Percentiles rank a stretch among this genome's conserved stretches.
These are phyloP conservation scores for Saccharomyces hybrid DNA, from an alignment of 1,139 yeast species.

Conservation along the genomic window DNA sequence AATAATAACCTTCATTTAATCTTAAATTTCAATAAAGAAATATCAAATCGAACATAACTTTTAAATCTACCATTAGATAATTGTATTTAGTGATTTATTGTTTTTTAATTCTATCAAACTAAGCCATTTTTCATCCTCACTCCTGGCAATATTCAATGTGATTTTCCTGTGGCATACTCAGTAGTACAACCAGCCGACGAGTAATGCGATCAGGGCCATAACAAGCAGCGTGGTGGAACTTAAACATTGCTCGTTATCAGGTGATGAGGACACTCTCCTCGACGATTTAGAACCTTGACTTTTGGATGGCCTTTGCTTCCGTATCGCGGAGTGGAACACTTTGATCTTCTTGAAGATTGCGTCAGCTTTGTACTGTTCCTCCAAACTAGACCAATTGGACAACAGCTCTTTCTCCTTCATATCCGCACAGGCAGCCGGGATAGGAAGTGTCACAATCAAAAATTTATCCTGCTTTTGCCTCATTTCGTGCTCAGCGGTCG, in stretches of 20 bases:
- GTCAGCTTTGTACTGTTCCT: constrained; percentile 48
- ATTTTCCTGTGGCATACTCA: constrained; percentile 20
- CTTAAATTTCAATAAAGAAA: not conserved
- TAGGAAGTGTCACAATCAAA: constrained; percentile 72
- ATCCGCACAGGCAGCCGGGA: constrained; percentile 35
- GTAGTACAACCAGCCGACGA: constrained; percentile 52
- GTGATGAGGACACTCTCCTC: not conserved
- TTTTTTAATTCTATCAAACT: constrained; percentile 10
- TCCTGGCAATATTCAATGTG: not conserved
- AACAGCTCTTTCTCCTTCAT: constrained; percentile 35
- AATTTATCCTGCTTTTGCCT: constrained; percentile 86
- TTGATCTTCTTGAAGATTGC: constrained; percentile 66
- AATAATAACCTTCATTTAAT: not conserved
- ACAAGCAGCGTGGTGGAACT: constrained; percentile 41
- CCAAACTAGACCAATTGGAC: constrained; percentile 60
- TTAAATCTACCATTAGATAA: not conserved
- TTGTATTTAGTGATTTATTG: not conserved
- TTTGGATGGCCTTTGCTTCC: constrained; percentile 1
- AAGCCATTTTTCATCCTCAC: not conserved
- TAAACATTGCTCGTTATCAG: constrained; percentile 20
- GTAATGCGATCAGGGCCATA: constrained; percentile 47
- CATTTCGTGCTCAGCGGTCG: constrained; percentile 50
- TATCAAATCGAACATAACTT: not conserved
- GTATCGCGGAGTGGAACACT: constrained; percentile 47
- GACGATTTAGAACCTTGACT: not conserved